Base-by-base conservation (phyloP, 192 early-diverging fungal genomes). In the Rhizophagus sp. region DNA sequence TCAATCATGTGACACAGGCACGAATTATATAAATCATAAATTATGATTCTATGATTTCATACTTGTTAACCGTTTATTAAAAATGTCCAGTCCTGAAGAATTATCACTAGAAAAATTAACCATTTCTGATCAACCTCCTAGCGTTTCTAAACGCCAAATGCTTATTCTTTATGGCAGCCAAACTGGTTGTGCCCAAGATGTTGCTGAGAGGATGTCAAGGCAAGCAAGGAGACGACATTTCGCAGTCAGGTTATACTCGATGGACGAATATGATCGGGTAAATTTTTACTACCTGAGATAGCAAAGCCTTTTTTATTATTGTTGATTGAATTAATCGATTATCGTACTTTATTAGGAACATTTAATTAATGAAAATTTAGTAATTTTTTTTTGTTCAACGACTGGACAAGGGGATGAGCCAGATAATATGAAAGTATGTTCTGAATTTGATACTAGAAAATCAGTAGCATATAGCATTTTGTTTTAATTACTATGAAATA, bases 371-470 rank as follows among this genome's bases (percentile, higher is more conserved):
- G 93, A 93, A 76, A 66, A 80, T 34, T 78, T 93, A 69, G 92
- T 89, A 11, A 82, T 98, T 22, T 99, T 98, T 84, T 88, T 96
- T 41, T 95, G 95, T 62, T 94, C 97, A 1, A 97, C 96, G 1
- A 97, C 96, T 33, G 98, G 98, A 4, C 96, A 98, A 84, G 98
- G 98, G 62, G 92, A 89, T 13, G 93, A 94, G 81, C 97, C 97
- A 2, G 91, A 93, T 70, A 97, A 94, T 79, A 98, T 98, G 98
- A 93, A 88, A 82, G 90, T 91, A 79, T 44, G 24, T 76, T 22
- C 69, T 47, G 2, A 74, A 13, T 22, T n/a, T n/a, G 41, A 80
- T 19, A 24, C 13, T 34, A 19, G 39, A 19, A 75, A 27, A 22
- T 41, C 19, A 79, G 17, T 12, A 47, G 9, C 44, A 12, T 47